Percentiles rank a stretch among this genome's conserved stretches.
Evolutionary conservation across 2,329 filamentous ascomycete species (phyloP).

Genomic region (Ambrosiella cleistominuta): DNA sequence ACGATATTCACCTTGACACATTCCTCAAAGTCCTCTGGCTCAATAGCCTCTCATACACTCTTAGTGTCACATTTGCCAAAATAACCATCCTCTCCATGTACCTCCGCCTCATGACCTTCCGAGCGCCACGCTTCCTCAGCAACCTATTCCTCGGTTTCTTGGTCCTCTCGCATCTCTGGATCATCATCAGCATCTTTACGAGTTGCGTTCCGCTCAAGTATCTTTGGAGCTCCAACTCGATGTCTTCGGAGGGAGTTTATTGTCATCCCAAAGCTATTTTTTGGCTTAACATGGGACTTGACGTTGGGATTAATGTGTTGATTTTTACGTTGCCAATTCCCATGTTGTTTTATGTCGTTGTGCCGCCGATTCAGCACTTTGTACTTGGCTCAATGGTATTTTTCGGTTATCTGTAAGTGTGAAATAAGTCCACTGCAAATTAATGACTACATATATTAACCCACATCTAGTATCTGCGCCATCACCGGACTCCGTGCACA

Average conservation of each 20-base stretch:
- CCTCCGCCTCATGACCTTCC: slow-evolving; percentile 16
- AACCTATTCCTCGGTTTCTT: slow-evolving; percentile 14
- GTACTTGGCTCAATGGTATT: slow-evolving; percentile 16
- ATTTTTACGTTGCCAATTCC: slow-evolving; percentile 18
- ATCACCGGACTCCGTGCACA: slow-evolving; percentile 19
- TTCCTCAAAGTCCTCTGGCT: slow-evolving; percentile 13
- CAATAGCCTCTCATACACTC: slow-evolving; percentile 13
- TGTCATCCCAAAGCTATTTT: slow-evolving; percentile 16
- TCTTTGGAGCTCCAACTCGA: slow-evolving; percentile 12
- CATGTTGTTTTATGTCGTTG: slow-evolving; percentile 17
- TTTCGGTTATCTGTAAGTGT: slow-evolving; percentile 16
- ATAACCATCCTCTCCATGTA: slow-evolving; percentile 16
- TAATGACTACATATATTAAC: not conserved
- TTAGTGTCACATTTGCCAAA: slow-evolving; percentile 15
- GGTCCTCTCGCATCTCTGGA: slow-evolving; percentile 15
- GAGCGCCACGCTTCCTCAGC: slow-evolving; percentile 11
- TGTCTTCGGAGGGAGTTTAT: slow-evolving; percentile 1
- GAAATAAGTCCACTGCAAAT: not conserved
- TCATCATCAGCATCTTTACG: slow-evolving; percentile 15
- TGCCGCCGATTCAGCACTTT: slow-evolving; percentile 16
- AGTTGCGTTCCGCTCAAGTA: slow-evolving; percentile 15
- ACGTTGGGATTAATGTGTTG: slow-evolving; percentile 17
- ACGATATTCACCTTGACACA: not conserved
- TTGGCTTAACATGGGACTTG: slow-evolving; percentile 18
- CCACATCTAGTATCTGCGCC: slow-evolving; percentile 20